Evolutionary conservation across 495 filamentous ascomycete genomes (phyloP), one percentile per base, ranked within the genome.

Genomic region (Polyplosphaeria fusca): DNA sequence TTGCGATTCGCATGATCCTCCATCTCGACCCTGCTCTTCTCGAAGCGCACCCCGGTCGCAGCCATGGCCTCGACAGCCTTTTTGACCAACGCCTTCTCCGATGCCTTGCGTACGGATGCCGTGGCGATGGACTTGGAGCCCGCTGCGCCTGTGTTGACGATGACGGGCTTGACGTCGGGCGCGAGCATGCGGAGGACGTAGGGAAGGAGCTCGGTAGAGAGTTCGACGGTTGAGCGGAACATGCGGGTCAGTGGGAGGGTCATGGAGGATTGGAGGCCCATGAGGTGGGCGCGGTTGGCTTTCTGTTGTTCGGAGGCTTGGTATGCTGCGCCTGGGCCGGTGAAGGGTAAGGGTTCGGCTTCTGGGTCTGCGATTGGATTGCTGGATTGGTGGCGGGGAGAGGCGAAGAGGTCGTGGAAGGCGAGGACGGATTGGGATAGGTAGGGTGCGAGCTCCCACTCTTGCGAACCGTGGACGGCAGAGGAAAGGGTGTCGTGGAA

Each of bases 391-490:
- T 26, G 64, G 19, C 67, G 63, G 12, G 82, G 75, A 3, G 79
- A 79, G 13, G 92, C 87, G 67, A 98, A 98, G 5, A 98, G 79
- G 68, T 90, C 79, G 66, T 98, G 94, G 70, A 95, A 96, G 4
- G 88, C 93, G 0, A 96, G 79, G 23, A 89, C 78, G 0, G 92
- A 84, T 62, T 90, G 86, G 63, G 83, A 86, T 52, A 96, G 81
- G 70, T 98, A 98, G 0, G 87, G 82, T 14, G 75, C 76, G 25
- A 96, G 74, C 67, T 97, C 92, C 85, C 91, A 96, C 39, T 93
- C 91, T 68, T 96, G 90, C 43, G 76, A 79, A 7, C 79, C 71
- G 65, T 84, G 88, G 2, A 96, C 74, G 49, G 83, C 82, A 1
- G 83, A 80, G 5, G 87, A 91, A 54, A 94, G 81, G 1, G 77